Evolutionary conservation across 2,329 filamentous ascomycete genomes (phyloP), one percentile per base, ranked within the genome.

Genomic region (Aspergillus versicolor): DNA sequence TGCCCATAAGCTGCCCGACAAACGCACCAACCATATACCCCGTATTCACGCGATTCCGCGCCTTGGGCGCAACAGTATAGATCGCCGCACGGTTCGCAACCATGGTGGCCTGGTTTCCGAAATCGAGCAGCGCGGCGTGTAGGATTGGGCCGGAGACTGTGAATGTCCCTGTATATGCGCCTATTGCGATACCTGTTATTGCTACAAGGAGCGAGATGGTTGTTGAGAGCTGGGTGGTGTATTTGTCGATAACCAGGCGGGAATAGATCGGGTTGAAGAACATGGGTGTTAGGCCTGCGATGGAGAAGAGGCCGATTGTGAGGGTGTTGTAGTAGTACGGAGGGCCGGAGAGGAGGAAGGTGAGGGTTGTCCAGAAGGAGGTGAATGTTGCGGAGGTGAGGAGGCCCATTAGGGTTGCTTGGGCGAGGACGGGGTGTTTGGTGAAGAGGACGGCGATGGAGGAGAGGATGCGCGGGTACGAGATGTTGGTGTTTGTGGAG

Each of bases 21-120:
- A 93, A 93, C 0, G 84, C 85, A 7, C 82, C 81, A 0, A 92
- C 81, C 90, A 93, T 94, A 67, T 91, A 94, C 1, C 87, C 88
- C 0, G 90, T 92, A 68, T 94, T 94, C 22, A 93, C 82, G 3
- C 90, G 75, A 72, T 92, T 94, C 4, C 88, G 76, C 0, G 87
- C 86, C 58, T 84, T 86, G 0, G 89, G 86, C 52, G 88, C 87
- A 21, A 93, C 85, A 1, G 78, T 75, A 64, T 90, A 92, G 19
- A 94, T 89, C 4, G 84, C 81, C 0, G 82, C 80, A 0, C 90
- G 78, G 65, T 92, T 92, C n/a, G 55, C 55, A 32, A 91, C 88
- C 69, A 92, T 88, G 1, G 84, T 81, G 1, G 86, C 88, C 72
- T 92, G 90, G 58, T 87, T 79, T 0, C 89, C 90, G 24, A 91